phyloP scores from a whole-genome alignment of 2,329 filamentous ascomycete species.

The Fusarium odoratissimum region DNA sequence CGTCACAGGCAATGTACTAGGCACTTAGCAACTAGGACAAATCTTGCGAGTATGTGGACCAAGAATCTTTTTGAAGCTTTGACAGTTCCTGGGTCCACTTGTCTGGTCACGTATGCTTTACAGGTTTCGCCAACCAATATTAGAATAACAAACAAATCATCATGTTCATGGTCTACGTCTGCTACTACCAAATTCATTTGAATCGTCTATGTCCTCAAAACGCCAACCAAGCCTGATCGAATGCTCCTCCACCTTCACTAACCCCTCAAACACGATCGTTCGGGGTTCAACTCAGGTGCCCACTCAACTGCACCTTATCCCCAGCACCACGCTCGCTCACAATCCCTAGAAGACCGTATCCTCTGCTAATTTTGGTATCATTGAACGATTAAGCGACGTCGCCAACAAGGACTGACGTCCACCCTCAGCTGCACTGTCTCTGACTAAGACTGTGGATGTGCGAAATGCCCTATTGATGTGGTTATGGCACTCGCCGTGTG shows the following conservation, averaged over 20 bases:
- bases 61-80: background rate
- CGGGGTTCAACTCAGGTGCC: conserved; percentile 31
- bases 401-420: conserved; percentile 32
- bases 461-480: conserved; percentile 22
- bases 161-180: conserved; percentile 50
- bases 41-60: background rate
- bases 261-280: conserved; percentile 39
- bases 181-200: conserved; percentile 50
- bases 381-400: conserved; percentile 44
- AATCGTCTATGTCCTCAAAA: conserved; percentile 56
- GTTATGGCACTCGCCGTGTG: conserved; percentile 24
- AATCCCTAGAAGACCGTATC: conserved; percentile 12
- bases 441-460: conserved; percentile 5
- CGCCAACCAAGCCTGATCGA: conserved; percentile 51
- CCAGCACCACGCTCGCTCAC: conserved; percentile 20
- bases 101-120: background rate
- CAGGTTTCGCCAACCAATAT: background rate
- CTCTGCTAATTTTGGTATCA: conserved; percentile 44
- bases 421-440: conserved; percentile 27
- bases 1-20: too few relatives aligned
- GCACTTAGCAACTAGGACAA: background rate
- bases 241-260: conserved; percentile 43
- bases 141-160: conserved; percentile 41
- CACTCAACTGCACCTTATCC: conserved; percentile 23
- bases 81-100: background rate